Conservation (phyloP, 2,329 filamentous ascomycete species). For the Teratosphaeria gauchensis region DNA sequence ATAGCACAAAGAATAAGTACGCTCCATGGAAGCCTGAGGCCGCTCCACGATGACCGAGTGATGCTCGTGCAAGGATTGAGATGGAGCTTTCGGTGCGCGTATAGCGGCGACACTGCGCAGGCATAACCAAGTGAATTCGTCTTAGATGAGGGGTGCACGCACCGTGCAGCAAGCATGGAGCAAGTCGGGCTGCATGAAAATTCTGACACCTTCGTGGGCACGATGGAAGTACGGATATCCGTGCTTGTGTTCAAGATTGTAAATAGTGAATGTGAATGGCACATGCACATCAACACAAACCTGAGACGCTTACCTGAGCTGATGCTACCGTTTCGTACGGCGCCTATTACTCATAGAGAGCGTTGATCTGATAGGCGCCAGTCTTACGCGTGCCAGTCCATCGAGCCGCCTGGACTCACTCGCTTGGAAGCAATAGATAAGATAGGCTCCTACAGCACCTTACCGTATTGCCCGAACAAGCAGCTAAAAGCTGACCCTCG, state of each 20-base stretch:
- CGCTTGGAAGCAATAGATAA: not conserved
- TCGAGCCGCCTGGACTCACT: not conserved
- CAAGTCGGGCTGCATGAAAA: not conserved
- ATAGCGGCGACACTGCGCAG: not conserved
- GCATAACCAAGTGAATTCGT: not conserved
- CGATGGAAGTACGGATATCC: not conserved
- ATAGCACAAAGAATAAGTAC: conserved; percentile 42
- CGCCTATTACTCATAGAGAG: not conserved
- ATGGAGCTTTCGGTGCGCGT: not conserved
- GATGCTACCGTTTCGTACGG: not conserved
- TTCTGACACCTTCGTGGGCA: not conserved
- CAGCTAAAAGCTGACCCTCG: not conserved
- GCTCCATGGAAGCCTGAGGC: conserved; percentile 39
- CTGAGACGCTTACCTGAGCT: not conserved
- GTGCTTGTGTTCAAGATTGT: not conserved
- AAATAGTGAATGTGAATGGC: not conserved
- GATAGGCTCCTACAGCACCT: not conserved
- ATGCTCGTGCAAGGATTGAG: not conserved
- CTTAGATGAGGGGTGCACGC: not conserved
- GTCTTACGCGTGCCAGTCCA: not conserved
- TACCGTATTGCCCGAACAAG: not conserved
- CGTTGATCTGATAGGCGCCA: not conserved
- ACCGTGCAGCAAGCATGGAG: not conserved
- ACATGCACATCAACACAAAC: not conserved
- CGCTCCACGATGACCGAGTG: conserved; percentile 27